Percentiles rank a stretch among this genome's conserved stretches.
phyloP scores from a whole-genome alignment of 306 rosid genomes.

The Sphenostylis stenocarpa region DNA sequence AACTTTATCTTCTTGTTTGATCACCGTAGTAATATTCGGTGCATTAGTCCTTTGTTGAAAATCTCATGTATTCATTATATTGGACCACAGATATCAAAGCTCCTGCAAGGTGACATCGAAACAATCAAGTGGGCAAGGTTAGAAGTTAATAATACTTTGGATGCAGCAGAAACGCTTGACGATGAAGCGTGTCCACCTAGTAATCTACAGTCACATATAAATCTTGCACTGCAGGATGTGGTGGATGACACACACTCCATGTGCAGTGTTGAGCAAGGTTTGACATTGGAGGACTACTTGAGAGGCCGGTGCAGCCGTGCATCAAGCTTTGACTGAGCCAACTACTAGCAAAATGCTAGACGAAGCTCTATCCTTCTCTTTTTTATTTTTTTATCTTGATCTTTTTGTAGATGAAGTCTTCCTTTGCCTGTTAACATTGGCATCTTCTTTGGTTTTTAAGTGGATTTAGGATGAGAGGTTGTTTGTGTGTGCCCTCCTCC shows the following conservation, averaged over 20 bases:
- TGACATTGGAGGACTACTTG: slow-evolving; percentile 82
- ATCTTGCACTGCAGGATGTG: slow-evolving; percentile 88
- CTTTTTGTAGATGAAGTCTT: slow-evolving; percentile 49
- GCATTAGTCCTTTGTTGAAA: slow-evolving; percentile 1
- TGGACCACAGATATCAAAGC: slow-evolving; percentile 71
- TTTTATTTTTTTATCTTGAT: slow-evolving; percentile 25
- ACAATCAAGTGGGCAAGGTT: slow-evolving; percentile 81
- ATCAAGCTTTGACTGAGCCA: slow-evolving; percentile 85
- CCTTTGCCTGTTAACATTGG: slow-evolving; percentile 24
- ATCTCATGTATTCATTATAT: background rate
- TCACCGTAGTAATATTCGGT: slow-evolving; percentile 1
- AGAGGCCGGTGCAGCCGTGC: slow-evolving; percentile 91
- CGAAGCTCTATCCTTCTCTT: slow-evolving; percentile 23
- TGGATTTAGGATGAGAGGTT: slow-evolving; percentile 94
- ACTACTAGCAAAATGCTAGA: slow-evolving; percentile 28
- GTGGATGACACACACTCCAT: slow-evolving; percentile 92
- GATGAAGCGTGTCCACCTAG: slow-evolving; percentile 68
- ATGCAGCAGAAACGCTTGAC: slow-evolving; percentile 48
- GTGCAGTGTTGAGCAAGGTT: slow-evolving; percentile 75
- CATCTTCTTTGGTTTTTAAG: slow-evolving; percentile 22
- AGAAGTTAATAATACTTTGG: slow-evolving; percentile 51
- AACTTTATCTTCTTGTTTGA: slow-evolving; percentile 32
- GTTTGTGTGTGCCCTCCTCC: slow-evolving; percentile 91
- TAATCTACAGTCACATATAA: slow-evolving; percentile 79
- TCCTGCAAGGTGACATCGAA: slow-evolving; percentile 75